phyloP scores from a whole-genome alignment of 768 basidiomycete genomes.

The Mycena rebaudengoi region DNA sequence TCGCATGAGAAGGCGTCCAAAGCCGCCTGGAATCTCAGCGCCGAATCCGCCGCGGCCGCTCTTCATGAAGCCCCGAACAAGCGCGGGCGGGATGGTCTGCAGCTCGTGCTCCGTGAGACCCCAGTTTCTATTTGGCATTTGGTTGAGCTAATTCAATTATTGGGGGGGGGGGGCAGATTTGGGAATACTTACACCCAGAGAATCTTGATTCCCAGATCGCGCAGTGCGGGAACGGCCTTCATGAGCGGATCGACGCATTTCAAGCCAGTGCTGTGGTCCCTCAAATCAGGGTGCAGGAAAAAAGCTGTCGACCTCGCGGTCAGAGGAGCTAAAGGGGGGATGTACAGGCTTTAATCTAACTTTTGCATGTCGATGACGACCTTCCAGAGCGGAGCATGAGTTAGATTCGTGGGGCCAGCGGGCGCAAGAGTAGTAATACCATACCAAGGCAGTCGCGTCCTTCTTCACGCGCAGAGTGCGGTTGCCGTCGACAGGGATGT shows the following conservation, averaged over 20 bases:
- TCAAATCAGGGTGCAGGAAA: constrained; percentile 71
- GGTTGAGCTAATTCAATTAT: too few relatives aligned
- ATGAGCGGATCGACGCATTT: constrained; percentile 64
- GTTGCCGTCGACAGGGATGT: constrained; percentile 62
- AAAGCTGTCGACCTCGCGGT: constrained; percentile 48
- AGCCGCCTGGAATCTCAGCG: constrained; percentile 57
- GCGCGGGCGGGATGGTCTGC: constrained; percentile 66
- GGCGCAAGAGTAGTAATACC: too few relatives aligned
- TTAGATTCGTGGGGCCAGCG: too few relatives aligned
- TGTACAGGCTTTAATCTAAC: constrained; percentile 43
- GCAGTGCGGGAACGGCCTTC: constrained; percentile 55
- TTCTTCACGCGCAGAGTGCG: constrained; percentile 60
- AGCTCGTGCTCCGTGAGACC: constrained; percentile 73
- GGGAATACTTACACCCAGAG: constrained; percentile 66
- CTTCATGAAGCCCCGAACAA: constrained; percentile 63
- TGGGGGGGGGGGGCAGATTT: too few relatives aligned
- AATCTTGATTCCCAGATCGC: constrained; percentile 61
- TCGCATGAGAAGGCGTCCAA: constrained; percentile 68
- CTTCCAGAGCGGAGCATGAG: too few relatives aligned
- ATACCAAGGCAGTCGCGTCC: constrained; percentile 58
- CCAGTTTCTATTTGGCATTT: constrained; percentile 78
- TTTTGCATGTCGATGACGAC: constrained; percentile 84
- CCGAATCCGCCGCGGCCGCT: constrained; percentile 61
- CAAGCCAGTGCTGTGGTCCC: constrained; percentile 62
- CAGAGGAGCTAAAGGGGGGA: not conserved